These are phyloP conservation scores for Mycena floridula DNA, from an alignment of 768 basidiomycete species.

Conservation along the genomic window DNA sequence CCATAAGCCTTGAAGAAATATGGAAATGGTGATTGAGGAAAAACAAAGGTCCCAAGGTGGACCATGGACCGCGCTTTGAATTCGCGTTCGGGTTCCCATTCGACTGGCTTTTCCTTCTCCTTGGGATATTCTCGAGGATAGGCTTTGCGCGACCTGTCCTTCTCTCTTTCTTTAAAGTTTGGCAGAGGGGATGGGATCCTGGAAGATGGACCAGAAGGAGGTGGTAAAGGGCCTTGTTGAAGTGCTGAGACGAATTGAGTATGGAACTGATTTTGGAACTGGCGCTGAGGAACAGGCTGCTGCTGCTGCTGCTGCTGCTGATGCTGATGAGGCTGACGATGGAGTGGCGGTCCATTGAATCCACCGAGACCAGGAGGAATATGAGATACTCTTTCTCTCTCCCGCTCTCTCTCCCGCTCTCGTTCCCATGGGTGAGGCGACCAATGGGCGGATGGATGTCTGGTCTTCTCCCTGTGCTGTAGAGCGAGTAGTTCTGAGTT, in stretches of 20 bases:
- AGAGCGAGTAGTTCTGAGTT: no score
- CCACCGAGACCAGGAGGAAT: no score
- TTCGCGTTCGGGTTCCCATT: slow-evolving; percentile 5
- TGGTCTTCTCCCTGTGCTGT: no score
- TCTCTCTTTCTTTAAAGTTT: not conserved
- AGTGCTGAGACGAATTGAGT: not conserved
- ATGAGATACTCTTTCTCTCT: no score
- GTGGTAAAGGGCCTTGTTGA: not conserved
- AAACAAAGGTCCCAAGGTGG: slow-evolving; percentile 53
- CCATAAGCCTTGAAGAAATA: slow-evolving; percentile 33
- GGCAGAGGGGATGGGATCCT: not conserved
- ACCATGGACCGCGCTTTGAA: slow-evolving; percentile 23
- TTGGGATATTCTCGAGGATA: not conserved
- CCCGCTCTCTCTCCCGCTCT: no score
- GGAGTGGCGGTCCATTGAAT: not conserved
- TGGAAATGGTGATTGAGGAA: slow-evolving; percentile 53
- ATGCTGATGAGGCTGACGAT: not conserved
- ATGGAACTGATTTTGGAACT: not conserved
- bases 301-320: not conserved
- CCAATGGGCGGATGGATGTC: no score
- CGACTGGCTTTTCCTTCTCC: not conserved
- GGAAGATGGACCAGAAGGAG: not conserved
- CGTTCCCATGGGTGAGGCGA: no score
- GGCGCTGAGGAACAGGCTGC: not conserved
- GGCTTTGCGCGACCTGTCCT: not conserved